Conservation (phyloP, 2,329 filamentous ascomycete species). For the Microsporum canis region DNA sequence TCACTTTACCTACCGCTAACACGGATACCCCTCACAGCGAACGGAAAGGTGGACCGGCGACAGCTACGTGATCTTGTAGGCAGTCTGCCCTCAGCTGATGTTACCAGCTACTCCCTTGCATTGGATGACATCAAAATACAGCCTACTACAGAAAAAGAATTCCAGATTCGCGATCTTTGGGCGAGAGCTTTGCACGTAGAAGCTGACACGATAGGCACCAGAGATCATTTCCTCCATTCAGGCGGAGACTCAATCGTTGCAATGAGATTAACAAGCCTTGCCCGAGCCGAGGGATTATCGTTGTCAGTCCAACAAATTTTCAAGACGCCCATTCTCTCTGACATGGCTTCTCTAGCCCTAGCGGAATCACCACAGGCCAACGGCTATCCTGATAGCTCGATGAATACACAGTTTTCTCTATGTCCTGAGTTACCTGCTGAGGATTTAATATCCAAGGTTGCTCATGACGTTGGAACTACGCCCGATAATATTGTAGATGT, state of each 20-base stretch:
- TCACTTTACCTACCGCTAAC: conserved; percentile 32
- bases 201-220: neutral
- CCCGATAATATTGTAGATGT: neutral
- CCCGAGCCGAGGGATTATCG: neutral
- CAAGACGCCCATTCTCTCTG: neutral
- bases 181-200: neutral
- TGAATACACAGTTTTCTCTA: neutral
- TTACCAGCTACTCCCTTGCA: neutral
- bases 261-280: neutral
- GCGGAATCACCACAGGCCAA: neutral
- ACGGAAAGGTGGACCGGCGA: conserved; percentile 30
- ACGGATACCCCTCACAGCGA: conserved; percentile 23
- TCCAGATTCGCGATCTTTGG: neutral
- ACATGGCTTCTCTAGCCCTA: neutral
- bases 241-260: neutral
- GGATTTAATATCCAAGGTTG: neutral
- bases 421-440: neutral
- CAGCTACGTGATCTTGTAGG: neutral
- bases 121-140: neutral
- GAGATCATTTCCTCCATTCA: neutral
- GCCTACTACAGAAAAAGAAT: neutral
- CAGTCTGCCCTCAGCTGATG: neutral
- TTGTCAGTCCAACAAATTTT: conserved; percentile 7
- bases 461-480: neutral
- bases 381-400: neutral